Evolutionary conservation across 1,139 yeast species (phyloP).

Genomic region (Blastobotrys persicus): DNA sequence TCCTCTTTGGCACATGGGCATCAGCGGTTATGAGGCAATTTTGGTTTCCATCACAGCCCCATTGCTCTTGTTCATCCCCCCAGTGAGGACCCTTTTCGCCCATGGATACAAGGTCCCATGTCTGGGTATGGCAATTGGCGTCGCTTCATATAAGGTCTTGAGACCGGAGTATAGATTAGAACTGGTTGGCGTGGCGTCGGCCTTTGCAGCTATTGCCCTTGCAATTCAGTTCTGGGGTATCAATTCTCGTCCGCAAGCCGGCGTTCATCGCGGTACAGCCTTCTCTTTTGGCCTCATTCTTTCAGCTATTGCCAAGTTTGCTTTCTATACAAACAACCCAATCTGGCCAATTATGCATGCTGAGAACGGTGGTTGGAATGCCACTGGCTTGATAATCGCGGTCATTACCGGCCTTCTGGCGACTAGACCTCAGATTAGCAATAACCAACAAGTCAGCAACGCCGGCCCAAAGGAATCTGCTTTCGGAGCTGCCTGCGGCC

Average conservation of each 20-base stretch:
- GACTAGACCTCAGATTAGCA: constrained; percentile 40
- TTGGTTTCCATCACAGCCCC: constrained; percentile 60
- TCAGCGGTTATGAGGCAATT: constrained; percentile 86
- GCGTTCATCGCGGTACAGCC: constrained; percentile 56
- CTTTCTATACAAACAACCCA: constrained; percentile 83
- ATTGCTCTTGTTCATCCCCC: constrained; percentile 53
- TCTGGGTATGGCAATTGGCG: constrained; percentile 61
- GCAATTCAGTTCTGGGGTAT: constrained; percentile 56
- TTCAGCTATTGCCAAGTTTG: constrained; percentile 72
- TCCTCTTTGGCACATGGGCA: constrained; percentile 98
- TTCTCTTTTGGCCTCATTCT: constrained; percentile 70
- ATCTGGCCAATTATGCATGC: constrained; percentile 93
- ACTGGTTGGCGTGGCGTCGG: constrained; percentile 63
- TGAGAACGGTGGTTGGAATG: constrained; percentile 83
- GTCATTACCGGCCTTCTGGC: constrained; percentile 57
- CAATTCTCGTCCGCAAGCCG: constrained; percentile 43
- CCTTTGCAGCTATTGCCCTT: constrained; percentile 60
- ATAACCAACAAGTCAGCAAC: constrained; percentile 26
- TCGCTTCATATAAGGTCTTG: constrained; percentile 68
- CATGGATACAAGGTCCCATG: constrained; percentile 49
- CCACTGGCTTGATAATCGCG: constrained; percentile 66
- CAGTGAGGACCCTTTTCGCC: constrained; percentile 51
- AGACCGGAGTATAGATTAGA: constrained; percentile 70
- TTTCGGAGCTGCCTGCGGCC: constrained; percentile 61
- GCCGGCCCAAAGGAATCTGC: constrained; percentile 32